A percentile compares a stretch with the other conserved stretches of the same genome.
Evolutionary conservation across 257 asterid genomes (phyloP).

Genomic region (Sherardia arvensis): DNA sequence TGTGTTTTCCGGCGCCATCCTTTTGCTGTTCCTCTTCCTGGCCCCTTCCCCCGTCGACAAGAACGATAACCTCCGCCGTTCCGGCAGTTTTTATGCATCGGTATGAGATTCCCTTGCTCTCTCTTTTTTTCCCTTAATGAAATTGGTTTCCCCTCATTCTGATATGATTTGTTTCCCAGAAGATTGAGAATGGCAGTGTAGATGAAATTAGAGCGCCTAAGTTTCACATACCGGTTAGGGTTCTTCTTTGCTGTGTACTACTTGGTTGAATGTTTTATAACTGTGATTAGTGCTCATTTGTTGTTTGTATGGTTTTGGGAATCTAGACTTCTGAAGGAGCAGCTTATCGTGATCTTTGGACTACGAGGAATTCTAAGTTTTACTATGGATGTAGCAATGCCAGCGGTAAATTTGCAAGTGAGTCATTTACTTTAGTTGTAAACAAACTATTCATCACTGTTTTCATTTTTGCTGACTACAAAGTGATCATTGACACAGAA

Average conservation of each 20-base stretch:
- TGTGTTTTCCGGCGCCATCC: constrained; percentile 45
- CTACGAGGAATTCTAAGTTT: constrained; percentile 48
- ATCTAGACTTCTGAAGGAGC: constrained; percentile 52
- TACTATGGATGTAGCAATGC: constrained; percentile 76
- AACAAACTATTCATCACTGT: not conserved
- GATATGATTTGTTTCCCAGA: constrained; percentile 19
- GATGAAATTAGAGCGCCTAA: constrained; percentile 20
- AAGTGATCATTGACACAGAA: constrained; percentile 31
- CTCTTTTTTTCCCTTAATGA: not conserved
- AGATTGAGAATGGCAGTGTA: constrained; percentile 16
- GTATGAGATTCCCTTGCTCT: too few species aligned
- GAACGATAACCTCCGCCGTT: constrained; percentile 32
- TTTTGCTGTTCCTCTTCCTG: constrained; percentile 41
- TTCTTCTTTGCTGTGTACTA: constrained; percentile 5
- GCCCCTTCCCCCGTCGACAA: constrained; percentile 68
- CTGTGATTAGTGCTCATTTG: not conserved
- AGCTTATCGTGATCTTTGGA: constrained; percentile 69
- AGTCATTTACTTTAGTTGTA: constrained; percentile 16
- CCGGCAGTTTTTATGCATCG: constrained; percentile 14
- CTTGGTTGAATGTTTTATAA: not conserved
- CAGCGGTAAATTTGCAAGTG: constrained; percentile 60
- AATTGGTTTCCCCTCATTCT: not conserved
- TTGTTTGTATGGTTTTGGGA: constrained; percentile 25
- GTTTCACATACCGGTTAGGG: constrained; percentile 55
- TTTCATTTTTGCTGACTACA: not conserved